Evolutionary conservation across 345 rosid species (phyloP), one percentile per base, ranked within the genome.

Genomic region (Mangifera indica): DNA sequence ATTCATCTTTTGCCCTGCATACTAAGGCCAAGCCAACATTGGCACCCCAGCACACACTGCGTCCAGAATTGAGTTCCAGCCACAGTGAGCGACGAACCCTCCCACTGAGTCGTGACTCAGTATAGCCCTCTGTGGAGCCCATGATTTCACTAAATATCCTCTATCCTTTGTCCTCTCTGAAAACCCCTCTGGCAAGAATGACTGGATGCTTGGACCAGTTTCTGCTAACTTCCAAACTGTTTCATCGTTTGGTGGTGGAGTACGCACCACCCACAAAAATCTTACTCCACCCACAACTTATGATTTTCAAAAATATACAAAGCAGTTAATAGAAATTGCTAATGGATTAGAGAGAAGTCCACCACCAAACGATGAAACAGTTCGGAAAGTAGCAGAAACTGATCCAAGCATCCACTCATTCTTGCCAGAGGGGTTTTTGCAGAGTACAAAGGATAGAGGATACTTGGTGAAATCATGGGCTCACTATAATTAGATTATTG

Each of bases 21-120:
- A 80, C 1, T 81, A 79, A 2, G 88, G 86, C 86, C 88, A 85
- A 0, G 79, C 83, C 72, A 85, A 1, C 88, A 83, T 81, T 7
- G 88, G 84, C 40, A 83, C 81, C 25, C 88, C 86, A 0, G 76
- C 77, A 0, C 73, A 21, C 34, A 85, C 73, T 0, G 84, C 81
- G 67, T 85, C 88, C 4, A 85, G 71, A 1, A 79, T 51, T 20
- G 84, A 81, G 55, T 81, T 81, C 84, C 84, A 78, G 20, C 81
- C 81, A 52, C 84, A 81, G 59, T 81, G 81, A 40, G 74, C 77
- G 70, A 81, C 81, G 12, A 81, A 77, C 37, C 79, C 84, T 8
- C 84, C 81, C 0, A 74, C 79, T 8, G 84, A 74, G 9, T 60
- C 62, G 10, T 81, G 84, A 40, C 32, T 74, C 22, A 81, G 65